Evolutionary conservation across 768 basidiomycete species (phyloP), one percentile per base, ranked within the genome.

Genomic region (Galerina sulciceps): DNA sequence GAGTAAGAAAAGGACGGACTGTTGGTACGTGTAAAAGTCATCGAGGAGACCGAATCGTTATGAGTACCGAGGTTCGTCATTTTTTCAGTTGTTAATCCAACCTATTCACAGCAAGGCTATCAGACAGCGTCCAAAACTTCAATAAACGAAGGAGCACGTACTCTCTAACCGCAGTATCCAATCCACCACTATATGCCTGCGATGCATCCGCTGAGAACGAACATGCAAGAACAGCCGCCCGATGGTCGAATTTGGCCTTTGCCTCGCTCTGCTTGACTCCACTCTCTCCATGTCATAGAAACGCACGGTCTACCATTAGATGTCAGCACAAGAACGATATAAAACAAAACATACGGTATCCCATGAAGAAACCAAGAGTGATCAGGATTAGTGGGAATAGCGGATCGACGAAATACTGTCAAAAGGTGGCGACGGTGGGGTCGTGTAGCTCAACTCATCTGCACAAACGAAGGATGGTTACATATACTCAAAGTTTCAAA

Each of bases 321-420:
- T 15, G 58, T 54, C 35, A 42, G 26, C 3, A 13, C 10, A 31
- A 9, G 26, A 37, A 53, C 55, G 44, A 58, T 37, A 26, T 43
- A 57, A 56, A 22, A 45, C 17, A 22, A 44, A 8, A 34, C 77
- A 26, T 66, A 82, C 84, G 20, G 91, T 85, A 73, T 99, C 96
- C 96, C 96, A 99, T 59, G 91, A 90, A 11, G 93, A 86, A 15
- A 91, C 92, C 0, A 98, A 76, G 1, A 99, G 76, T 90, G 87
- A 54, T 90, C 81, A 2, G 94, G 88, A 70, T 90, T 85, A 3
- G 81, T 80, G 1, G 94, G 94, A 93, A 73, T 91, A 98, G 34
- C 84, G 81, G 26, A 98, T 76, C 38, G 86, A 81, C 2, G 93
- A 91, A 49, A 96, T 83, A 65, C 90, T 90, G 75, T 97, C 94